phyloP scores from a whole-genome alignment of 2,329 filamentous ascomycete genomes.

The Monilinia fructicola region DNA sequence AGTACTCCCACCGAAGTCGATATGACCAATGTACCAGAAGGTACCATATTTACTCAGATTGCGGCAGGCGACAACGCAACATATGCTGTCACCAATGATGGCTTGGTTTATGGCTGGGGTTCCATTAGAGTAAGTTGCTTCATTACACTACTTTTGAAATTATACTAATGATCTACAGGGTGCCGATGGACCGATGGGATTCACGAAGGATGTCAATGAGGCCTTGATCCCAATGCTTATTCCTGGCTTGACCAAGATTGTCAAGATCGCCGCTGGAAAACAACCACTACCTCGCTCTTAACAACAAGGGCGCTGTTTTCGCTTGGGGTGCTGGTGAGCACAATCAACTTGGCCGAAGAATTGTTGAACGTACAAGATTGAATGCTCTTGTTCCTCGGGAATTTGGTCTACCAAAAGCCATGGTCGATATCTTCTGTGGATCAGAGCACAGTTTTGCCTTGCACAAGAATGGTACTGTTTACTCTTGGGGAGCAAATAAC shows the following conservation, averaged over 20 bases:
- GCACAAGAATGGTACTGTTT: conserved; percentile 66
- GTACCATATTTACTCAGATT: conserved; percentile 64
- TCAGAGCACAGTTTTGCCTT: conserved; percentile 81
- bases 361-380: conserved; percentile 32
- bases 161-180: conserved; percentile 44
- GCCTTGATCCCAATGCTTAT: conserved; percentile 48
- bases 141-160: neutral
- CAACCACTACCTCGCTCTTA: conserved; percentile 59
- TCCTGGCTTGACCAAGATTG: conserved; percentile 55
- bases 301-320: conserved; percentile 56
- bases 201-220: conserved; percentile 35
- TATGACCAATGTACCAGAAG: conserved; percentile 51
- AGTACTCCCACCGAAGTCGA: conserved; percentile 54
- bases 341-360: conserved; percentile 55
- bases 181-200: conserved; percentile 63
- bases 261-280: conserved; percentile 52
- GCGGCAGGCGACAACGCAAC: conserved; percentile 72
- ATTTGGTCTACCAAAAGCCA: conserved; percentile 26
- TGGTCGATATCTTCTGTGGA: conserved; percentile 48
- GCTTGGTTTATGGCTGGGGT: conserved; percentile 80
- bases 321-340: conserved; percentile 68
- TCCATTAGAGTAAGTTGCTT: conserved; percentile 63
- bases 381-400: conserved; percentile 29
- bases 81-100: conserved; percentile 72
- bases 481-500: conserved; percentile 83